Evolutionary conservation across 73 alveolate species (phyloP).

Genomic region (Stentor coeruleus): DNA sequence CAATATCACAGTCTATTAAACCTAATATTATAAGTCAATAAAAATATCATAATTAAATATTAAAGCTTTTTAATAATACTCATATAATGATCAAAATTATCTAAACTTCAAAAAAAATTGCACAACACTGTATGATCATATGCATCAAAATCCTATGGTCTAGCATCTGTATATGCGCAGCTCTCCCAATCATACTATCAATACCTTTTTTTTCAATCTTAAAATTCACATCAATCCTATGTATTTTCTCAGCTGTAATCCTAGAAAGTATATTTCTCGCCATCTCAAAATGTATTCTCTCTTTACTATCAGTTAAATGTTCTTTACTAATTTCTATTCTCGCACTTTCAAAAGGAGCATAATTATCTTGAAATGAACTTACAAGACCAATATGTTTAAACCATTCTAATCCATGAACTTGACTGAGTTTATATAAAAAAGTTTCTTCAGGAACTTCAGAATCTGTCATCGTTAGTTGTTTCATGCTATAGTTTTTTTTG

Average conservation of each 20-base stretch:
- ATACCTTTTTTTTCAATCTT: conserved; percentile 85
- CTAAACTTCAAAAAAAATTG: no score
- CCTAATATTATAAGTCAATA: no score
- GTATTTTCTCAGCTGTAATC: conserved; percentile 66
- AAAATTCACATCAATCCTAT: conserved; percentile 94
- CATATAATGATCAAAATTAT: no score
- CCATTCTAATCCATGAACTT: conserved; percentile 81
- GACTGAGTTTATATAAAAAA: conserved; percentile 82
- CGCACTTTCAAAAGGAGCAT: conserved; percentile 97
- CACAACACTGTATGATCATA: no score
- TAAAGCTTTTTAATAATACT: no score
- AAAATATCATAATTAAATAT: no score
- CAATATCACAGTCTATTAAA: no score
- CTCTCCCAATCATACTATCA: conserved; percentile 94
- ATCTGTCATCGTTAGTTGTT: conserved; percentile 91
- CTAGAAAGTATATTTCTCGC: conserved; percentile 75
- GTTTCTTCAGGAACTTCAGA: conserved; percentile 81
- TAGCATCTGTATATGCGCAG: conserved; percentile 98
- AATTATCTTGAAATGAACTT: conserved; percentile 88
- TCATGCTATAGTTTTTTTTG: conserved; percentile 82
- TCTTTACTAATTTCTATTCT: conserved; percentile 86
- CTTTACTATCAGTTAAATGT: conserved; percentile 52
- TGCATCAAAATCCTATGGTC: no score
- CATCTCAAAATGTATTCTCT: conserved; percentile 72
- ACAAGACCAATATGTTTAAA: conserved; percentile 87